Percentiles rank a stretch among this genome's conserved stretches.
Evolutionary conservation across 352 stramenopile genomes (phyloP).

Genomic region (Phytophthora syringae): DNA sequence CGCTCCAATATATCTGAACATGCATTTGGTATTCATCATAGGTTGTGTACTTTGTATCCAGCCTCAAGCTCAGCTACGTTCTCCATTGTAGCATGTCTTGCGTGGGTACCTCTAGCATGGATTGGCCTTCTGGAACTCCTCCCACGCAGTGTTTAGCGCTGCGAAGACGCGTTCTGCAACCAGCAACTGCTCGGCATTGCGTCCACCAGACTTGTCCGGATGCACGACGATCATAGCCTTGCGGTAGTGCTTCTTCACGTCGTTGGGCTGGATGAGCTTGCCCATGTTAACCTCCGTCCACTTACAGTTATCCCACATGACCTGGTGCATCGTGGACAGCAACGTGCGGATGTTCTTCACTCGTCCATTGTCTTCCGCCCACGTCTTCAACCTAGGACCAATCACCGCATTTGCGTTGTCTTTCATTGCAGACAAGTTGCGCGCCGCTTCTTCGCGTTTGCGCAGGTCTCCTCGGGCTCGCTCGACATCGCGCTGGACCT

Average conservation of each 20-base stretch:
- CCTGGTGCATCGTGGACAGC: constrained; percentile 91
- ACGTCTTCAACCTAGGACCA: constrained; percentile 78
- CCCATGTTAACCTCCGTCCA: constrained; percentile 92
- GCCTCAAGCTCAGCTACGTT: constrained; percentile 13
- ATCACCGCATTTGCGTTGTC: constrained; percentile 60
- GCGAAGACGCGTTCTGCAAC: constrained; percentile 93
- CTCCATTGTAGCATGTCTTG: constrained; percentile 14
- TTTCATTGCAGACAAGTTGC: constrained; percentile 71
- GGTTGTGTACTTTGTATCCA: constrained; percentile 31
- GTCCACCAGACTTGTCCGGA: constrained; percentile 88
- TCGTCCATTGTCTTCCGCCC: constrained; percentile 87
- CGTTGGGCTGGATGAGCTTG: constrained; percentile 89
- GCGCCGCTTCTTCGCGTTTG: constrained; percentile 67
- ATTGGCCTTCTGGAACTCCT: constrained; percentile 85
- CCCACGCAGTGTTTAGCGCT: constrained; percentile 90
- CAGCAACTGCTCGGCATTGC: constrained; percentile 87
- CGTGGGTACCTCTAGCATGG: constrained; percentile 47
- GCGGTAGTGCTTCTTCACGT: constrained; percentile 93
- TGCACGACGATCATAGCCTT: constrained; percentile 94
- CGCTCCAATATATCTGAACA: constrained; percentile 34
- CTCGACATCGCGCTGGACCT: constrained; percentile 76
- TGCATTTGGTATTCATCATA: constrained; percentile 49
- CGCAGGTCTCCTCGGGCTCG: constrained; percentile 76
- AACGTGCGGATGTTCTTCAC: constrained; percentile 92
- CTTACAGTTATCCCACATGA: constrained; percentile 91